Percentiles rank a stretch among this genome's conserved stretches.
phyloP scores from a whole-genome alignment of 2,329 filamentous ascomycete species.

The Colletotrichum kahawae region DNA sequence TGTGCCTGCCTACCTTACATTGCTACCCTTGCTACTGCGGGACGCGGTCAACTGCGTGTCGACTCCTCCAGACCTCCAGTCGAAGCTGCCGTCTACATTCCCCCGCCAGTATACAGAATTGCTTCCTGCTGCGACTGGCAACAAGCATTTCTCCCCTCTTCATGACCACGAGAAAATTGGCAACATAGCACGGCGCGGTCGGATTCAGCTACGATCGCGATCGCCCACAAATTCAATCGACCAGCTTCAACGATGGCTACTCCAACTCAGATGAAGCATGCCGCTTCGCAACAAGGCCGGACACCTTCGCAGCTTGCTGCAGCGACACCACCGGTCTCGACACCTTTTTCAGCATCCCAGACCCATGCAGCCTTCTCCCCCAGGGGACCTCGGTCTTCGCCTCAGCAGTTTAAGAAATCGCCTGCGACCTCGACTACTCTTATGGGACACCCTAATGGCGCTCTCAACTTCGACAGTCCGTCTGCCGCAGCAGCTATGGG shows the following conservation, averaged over 20 bases:
- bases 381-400: constrained; percentile 61
- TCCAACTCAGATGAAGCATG: constrained; percentile 56
- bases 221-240: background rate
- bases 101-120: background rate
- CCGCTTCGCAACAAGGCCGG: constrained; percentile 56
- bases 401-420: constrained; percentile 69
- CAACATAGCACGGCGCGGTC: background rate
- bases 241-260: constrained; percentile 46
- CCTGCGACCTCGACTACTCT: constrained; percentile 58
- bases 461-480: constrained; percentile 68
- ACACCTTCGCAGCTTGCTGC: constrained; percentile 57
- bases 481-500: constrained; percentile 67
- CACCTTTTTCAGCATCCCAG: constrained; percentile 64
- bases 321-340: constrained; percentile 70
- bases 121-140: background rate
- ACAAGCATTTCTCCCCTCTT: background rate
- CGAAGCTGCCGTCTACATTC: background rate
- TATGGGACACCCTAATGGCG: constrained; percentile 49
- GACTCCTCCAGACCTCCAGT: background rate
- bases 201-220: background rate
- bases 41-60: background rate
- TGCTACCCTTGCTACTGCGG: background rate
- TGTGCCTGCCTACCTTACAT: background rate
- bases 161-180: background rate
- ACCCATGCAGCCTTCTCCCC: constrained; percentile 65